Percentiles rank a stretch among this genome's conserved stretches.
These are phyloP conservation scores for Didymella keratinophila DNA, from an alignment of 2,329 filamentous ascomycete species.

Conservation along the genomic window DNA sequence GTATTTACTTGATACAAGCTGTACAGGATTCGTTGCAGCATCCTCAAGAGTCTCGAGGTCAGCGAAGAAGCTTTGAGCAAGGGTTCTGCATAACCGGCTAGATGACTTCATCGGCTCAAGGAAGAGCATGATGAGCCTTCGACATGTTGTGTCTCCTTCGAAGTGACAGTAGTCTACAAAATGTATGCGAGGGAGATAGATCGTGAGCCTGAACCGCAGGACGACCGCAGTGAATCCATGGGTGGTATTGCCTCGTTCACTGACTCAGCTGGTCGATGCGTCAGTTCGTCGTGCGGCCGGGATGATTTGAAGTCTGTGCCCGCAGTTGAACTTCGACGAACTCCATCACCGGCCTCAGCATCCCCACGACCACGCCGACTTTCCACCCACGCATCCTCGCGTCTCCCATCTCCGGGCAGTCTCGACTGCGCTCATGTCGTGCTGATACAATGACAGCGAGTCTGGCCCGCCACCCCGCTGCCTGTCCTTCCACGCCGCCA, in stretches of 20 bases:
- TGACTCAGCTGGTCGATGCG: slow-evolving; percentile 3
- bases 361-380: slow-evolving; percentile 12
- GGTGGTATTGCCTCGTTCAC: neutral
- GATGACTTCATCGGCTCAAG: slow-evolving; percentile 18
- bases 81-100: slow-evolving; percentile 15
- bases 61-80: slow-evolving; percentile 16
- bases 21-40: neutral
- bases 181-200: neutral
- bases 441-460: slow-evolving; percentile 46
- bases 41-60: neutral
- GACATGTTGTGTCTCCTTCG: neutral
- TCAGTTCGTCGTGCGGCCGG: neutral
- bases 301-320: neutral
- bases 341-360: neutral
- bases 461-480: slow-evolving; percentile 32
- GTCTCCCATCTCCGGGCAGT: slow-evolving; percentile 33
- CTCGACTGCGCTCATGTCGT: slow-evolving; percentile 47
- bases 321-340: neutral
- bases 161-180: neutral
- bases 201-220: neutral
- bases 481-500: slow-evolving; percentile 26
- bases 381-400: slow-evolving; percentile 12
- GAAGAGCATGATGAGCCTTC: neutral
- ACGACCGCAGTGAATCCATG: neutral
- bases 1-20: neutral